Base-by-base conservation (phyloP, 2,329 filamentous ascomycete genomes). In the Apiospora malaysiana region DNA sequence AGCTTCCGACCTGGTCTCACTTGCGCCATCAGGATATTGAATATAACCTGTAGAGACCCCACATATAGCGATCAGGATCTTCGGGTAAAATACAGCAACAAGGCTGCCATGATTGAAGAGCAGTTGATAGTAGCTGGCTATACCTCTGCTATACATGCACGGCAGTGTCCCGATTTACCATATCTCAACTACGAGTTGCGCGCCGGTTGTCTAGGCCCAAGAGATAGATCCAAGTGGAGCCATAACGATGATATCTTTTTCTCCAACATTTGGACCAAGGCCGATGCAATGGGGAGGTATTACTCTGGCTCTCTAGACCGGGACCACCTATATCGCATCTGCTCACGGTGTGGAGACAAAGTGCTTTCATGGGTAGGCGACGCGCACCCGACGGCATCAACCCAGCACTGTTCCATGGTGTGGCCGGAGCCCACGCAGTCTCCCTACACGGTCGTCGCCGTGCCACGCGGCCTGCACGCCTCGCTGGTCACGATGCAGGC, bases 61-160 rank as follows among this genome's bases (percentile, higher is more conserved):
- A 2, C 27, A 21, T 21, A 42, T 42, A 6, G 40, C 16, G 16
- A 37, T 0, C 27, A n/a, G 51, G 27, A 59, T n/a, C n/a, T n/a
- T n/a, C n/a, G n/a, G n/a, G n/a, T n/a, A n/a, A n/a, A n/a, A n/a
- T n/a, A n/a, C n/a, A n/a, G n/a, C n/a, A n/a, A n/a, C n/a, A n/a
- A n/a, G n/a, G n/a, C n/a, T n/a, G n/a, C 56, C 32, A 63, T 63
- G 4, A 37, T 63, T 14, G 56, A 63, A 63, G 56, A 63, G 21
- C 56, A 63, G 9, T 18, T 63, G 32, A 63, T 63, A 2, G 32
- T 63, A 2, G 32, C 56, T 0, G 56, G 56, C 21, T 63, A 40
- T 4, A 40, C 18, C 18, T 14, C 56, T 4, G 56, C 56, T 2
- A 63, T 63, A 12, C 21, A 40, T 0, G 32, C 32, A 10, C 56